phyloP scores from a whole-genome alignment of 225 moss, liverwort and hornwort genomes.

The Polytrichum formosum region DNA sequence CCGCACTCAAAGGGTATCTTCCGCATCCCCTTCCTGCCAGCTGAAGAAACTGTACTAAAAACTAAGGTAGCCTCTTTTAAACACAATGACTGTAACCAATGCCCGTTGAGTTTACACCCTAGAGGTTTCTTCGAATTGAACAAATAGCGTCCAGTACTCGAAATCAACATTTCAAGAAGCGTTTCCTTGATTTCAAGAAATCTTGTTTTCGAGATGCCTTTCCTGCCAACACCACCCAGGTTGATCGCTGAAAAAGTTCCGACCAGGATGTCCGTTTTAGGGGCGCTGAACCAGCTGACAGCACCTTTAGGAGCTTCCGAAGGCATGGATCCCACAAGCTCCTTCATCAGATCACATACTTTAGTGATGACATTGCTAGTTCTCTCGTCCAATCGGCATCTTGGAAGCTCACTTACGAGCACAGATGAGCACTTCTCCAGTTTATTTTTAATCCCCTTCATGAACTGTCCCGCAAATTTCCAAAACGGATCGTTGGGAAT shows the following conservation, averaged over 20 bases:
- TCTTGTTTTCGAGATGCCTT: background rate
- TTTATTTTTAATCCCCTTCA: background rate
- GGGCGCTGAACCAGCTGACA: conserved; percentile 21
- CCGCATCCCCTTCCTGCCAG: background rate
- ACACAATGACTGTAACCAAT: background rate
- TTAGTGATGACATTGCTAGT: conserved; percentile 11
- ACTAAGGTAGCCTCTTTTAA: conserved; percentile 11
- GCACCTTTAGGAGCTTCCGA: conserved; percentile 13
- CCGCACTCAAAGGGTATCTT: conserved; percentile 44
- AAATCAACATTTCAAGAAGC: background rate
- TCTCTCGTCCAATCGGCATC: conserved; percentile 3
- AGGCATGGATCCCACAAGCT: conserved; percentile 17
- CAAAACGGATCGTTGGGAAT: conserved; percentile 11
- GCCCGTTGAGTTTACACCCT: background rate
- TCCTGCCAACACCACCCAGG: background rate
- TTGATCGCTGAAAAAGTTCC: background rate
- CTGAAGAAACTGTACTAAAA: conserved; percentile 28
- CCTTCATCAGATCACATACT: conserved; percentile 13
- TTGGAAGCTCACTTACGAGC: conserved; percentile 38
- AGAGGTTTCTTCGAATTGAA: background rate
- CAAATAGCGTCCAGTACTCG: conserved; percentile 1
- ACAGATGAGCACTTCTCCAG: conserved; percentile 15
- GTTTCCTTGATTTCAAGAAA: conserved; percentile 10
- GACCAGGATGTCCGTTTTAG: background rate
- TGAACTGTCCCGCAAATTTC: conserved; percentile 13